Evolutionary conservation across 2,329 filamentous ascomycete species (phyloP).

Genomic region (Fusarium nelsonii): DNA sequence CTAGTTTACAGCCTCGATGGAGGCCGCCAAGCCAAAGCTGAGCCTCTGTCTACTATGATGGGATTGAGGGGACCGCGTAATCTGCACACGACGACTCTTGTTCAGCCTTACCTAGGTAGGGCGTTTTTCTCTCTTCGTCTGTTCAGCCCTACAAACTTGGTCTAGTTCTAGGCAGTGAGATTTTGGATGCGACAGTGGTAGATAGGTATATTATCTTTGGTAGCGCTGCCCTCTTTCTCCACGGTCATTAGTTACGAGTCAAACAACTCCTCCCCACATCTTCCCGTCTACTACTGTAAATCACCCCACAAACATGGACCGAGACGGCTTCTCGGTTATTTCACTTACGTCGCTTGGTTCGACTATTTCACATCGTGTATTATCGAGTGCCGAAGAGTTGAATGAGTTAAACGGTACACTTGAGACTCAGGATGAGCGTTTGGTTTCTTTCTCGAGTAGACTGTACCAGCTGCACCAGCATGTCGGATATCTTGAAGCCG

Average conservation of each 20-base stretch:
- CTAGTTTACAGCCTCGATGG: constrained; percentile 25
- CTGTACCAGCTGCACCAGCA: constrained; percentile 47
- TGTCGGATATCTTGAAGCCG: constrained; percentile 44
- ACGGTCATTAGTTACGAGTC: not conserved
- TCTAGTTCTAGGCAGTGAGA: constrained; percentile 10
- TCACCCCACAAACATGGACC: constrained; percentile 46
- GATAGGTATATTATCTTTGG: constrained; percentile 5
- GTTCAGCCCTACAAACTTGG: constrained; percentile 24
- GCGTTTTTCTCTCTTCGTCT: constrained; percentile 2
- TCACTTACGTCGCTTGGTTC: constrained; percentile 51
- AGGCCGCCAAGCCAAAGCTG: constrained; percentile 30
- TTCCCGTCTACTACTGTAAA: not conserved
- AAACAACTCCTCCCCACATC: constrained; percentile 1
- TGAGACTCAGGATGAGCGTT: constrained; percentile 27
- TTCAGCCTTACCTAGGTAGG: constrained; percentile 18
- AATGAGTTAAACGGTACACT: constrained; percentile 44
- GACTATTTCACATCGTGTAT: constrained; percentile 49
- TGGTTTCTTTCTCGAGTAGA: constrained; percentile 42
- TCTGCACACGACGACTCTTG: constrained; percentile 26
- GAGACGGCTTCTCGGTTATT: constrained; percentile 52
- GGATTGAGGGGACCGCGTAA: constrained; percentile 25
- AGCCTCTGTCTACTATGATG: constrained; percentile 20
- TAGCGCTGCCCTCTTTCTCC: constrained; percentile 8
- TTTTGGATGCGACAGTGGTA: not conserved
- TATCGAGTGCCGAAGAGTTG: constrained; percentile 50